Evolutionary conservation across 371 early-diverging fungal species (phyloP).

Genomic region (Zychaea mexicana): DNA sequence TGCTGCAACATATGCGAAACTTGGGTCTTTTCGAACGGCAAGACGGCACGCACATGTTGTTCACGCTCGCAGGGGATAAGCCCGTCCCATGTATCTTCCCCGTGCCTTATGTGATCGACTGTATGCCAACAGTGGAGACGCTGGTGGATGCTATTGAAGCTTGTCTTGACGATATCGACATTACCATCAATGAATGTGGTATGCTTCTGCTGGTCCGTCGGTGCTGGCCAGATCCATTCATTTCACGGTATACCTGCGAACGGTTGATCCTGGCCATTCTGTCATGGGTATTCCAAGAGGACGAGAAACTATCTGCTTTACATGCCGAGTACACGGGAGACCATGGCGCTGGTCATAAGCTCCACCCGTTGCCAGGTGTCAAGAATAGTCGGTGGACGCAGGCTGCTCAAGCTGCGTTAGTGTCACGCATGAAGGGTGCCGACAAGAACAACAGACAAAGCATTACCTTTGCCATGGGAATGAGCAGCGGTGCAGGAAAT

Average conservation of each 20-base stretch:
- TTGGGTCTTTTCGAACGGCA: slow-evolving; percentile 57
- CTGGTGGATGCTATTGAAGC: slow-evolving; percentile 55
- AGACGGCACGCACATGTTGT: slow-evolving; percentile 54
- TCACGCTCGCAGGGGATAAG: slow-evolving; percentile 11
- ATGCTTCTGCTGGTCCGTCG: slow-evolving; percentile 50
- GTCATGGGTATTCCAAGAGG: slow-evolving; percentile 59
- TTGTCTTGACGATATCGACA: slow-evolving; percentile 52
- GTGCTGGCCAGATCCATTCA: slow-evolving; percentile 64
- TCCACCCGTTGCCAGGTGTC: slow-evolving; percentile 28
- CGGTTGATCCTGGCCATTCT: slow-evolving; percentile 51
- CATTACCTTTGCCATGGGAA: slow-evolving; percentile 23
- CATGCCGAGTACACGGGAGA: slow-evolving; percentile 38
- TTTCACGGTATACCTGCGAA: slow-evolving; percentile 52
- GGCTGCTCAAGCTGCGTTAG: slow-evolving; percentile 33
- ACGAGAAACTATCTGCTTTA: slow-evolving; percentile 43
- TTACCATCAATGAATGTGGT: slow-evolving; percentile 62
- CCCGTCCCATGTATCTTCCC: slow-evolving; percentile 47
- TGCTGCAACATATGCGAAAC: slow-evolving; percentile 62
- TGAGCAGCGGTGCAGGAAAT: slow-evolving; percentile 45
- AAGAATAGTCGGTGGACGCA: slow-evolving; percentile 25
- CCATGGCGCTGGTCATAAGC: background rate
- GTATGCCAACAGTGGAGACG: slow-evolving; percentile 45
- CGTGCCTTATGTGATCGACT: slow-evolving; percentile 56
- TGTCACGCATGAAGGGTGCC: slow-evolving; percentile 24
- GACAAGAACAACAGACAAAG: slow-evolving; percentile 33